These are phyloP conservation scores for Endocalyx cinctus DNA, from an alignment of 2,329 filamentous ascomycete species.

Conservation along the genomic window DNA sequence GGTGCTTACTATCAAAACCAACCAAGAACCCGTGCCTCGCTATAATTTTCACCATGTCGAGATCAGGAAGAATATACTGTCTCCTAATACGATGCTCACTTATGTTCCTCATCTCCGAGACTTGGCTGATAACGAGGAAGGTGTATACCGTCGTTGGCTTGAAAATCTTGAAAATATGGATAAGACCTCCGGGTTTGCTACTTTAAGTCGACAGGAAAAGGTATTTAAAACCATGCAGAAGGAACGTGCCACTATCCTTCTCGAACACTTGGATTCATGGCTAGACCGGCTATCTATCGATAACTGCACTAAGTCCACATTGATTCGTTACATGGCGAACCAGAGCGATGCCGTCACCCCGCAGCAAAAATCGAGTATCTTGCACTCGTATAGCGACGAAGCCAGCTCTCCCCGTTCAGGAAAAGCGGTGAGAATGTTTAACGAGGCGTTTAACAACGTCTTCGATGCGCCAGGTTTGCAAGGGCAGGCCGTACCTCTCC, in stretches of 20 bases:
- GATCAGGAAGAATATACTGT: conserved; percentile 55
- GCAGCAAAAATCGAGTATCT: conserved; percentile 48
- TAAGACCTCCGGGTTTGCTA: conserved; percentile 52
- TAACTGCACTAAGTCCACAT: conserved; percentile 45
- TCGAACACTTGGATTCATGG: conserved; percentile 52
- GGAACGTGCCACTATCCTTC: conserved; percentile 47
- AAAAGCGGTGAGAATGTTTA: conserved; percentile 45
- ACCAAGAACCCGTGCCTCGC: conserved; percentile 48
- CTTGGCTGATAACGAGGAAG: conserved; percentile 51
- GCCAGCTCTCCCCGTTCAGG: conserved; percentile 37
- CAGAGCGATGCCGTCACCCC: conserved; percentile 45
- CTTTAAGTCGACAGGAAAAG: conserved; percentile 48
- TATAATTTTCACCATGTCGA: conserved; percentile 58
- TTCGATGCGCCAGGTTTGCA: conserved; percentile 37
- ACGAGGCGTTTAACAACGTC: conserved; percentile 52
- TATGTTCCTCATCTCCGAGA: conserved; percentile 58
- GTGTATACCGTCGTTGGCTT: conserved; percentile 52
- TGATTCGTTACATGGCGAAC: conserved; percentile 50
- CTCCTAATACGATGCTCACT: conserved; percentile 55
- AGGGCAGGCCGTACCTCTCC: conserved; percentile 40
- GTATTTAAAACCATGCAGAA: conserved; percentile 43
- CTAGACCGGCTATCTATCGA: conserved; percentile 45
- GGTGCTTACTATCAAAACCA: conserved; percentile 44
- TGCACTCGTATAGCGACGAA: conserved; percentile 43
- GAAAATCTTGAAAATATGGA: conserved; percentile 55